Base-by-base conservation (phyloP, 2,329 filamentous ascomycete genomes). In the Cordyceps fumosorosea region DNA sequence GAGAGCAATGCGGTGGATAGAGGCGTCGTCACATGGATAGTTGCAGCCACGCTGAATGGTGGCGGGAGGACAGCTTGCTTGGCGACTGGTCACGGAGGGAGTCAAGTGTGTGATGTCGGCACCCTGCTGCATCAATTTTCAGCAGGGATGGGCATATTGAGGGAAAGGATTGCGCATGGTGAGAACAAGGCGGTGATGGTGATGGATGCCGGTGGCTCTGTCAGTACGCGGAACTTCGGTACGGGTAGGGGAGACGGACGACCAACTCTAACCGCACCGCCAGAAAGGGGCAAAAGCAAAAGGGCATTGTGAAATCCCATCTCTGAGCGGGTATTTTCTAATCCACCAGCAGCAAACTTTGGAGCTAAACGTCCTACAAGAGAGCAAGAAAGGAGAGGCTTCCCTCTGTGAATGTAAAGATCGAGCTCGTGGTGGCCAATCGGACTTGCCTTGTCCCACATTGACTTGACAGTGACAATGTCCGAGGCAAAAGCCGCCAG, bases 381-480 rank as follows among this genome's bases (percentile, higher is more conserved):
- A 11, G 11, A 11, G 34, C 34, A 37, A 37, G 16, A 6, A 7
- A 29, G 29, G 26, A 29, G 5, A 44, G 40, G 16, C n/a, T 44
- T 44, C 16, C 14, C 37, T 51, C 48, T 7, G 48, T 18, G 24
- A 29, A 8, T 50, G 12, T 34, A 18, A 44, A 24, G 48, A 60
- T 60, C 57, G 57, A 53, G 24, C 16, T 24, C 24, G 20, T 32
- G 26, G 57, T 53, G 48, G 57, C 14, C 6, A 45, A 60, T 60
- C 57, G 48, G 57, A 2, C 48, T 6, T 42, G 51, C 29, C 12
- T 22, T 40, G 45, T 48, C 45, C 45, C 45, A 51, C 47, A 32
- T 42, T 20, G 29, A n/a, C n/a, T n/a, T n/a, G n/a, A n/a, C n/a
- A n/a, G n/a, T n/a, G n/a, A 29, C 8, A 29, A 29, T 4, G n/a